Base-by-base conservation (phyloP, 2,329 filamentous ascomycete genomes). In the Rachicladosporium sp. region DNA sequence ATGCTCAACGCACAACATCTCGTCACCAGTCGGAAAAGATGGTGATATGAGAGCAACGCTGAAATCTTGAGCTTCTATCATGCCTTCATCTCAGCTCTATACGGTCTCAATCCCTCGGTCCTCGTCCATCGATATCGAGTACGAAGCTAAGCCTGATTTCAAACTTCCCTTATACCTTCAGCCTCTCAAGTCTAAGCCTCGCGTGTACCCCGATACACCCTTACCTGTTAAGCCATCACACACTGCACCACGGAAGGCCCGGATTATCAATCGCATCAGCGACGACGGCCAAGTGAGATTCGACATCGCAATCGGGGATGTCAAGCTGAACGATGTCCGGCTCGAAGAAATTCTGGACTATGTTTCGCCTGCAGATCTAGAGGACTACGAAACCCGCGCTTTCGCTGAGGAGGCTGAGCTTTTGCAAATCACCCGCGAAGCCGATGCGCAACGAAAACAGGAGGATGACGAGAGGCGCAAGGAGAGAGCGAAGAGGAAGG, bases 321-420 rank as follows among this genome's bases (percentile, higher is more conserved):
- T 49, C 3, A 36, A 44, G 5, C 40, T 58, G 2, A 38, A 49
- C 3, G 47, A 52, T 31, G 45, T 61, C 31, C 38, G 43, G 5
- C 32, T 58, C 3, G 42, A 54, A 9, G 55, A 59, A 35, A 48
- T 60, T 12, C 42, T 55, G 6, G 50, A 59, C 12, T 60, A 57
- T 40, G 52, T 60, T 10, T 59, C 55, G 4, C 43, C 54, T n/a
- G 44, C 49, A 23, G 51, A 58, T 29, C 43, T 60, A 13, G 58
- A 61, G 40, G 47, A 46, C 2, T 61, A 48, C 35, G 58, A 61
- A 37, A 53, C 57, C 39, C 36, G 42, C 29, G 43, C 47, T 13
- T 61, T 61, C 43, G 46, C 46, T 6, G 45, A 52, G 21, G 54
- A 57, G 36, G 38, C 41, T 2, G 51, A 52, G 27, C 38, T 49